A percentile compares a stretch with the other conserved stretches of the same genome.
Conservation (phyloP, 176 grass and related monocot genomes). For the Elaeis guineensis region DNA sequence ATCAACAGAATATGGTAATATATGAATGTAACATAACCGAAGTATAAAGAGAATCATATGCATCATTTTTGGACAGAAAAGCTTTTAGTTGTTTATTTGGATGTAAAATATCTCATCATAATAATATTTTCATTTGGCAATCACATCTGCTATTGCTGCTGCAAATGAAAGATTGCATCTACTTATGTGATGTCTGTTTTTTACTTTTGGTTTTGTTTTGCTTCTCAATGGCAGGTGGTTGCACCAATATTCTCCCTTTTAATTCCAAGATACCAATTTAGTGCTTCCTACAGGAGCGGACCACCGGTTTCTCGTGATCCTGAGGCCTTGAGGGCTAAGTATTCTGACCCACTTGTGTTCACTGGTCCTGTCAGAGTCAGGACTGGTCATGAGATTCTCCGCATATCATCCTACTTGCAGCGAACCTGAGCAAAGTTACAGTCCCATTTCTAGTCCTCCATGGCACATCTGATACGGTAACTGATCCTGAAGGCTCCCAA, state of each 20-base stretch:
- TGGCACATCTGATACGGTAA: conserved; percentile 57
- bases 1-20: no score
- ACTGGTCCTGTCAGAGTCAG: conserved; percentile 72
- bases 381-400: conserved; percentile 66
- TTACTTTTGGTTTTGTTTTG: neutral
- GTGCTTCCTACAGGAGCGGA: conserved; percentile 46
- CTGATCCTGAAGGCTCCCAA: conserved; percentile 38
- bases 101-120: no score
- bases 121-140: no score
- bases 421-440: conserved; percentile 45
- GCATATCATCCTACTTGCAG: conserved; percentile 60
- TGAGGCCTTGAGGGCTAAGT: conserved; percentile 57
- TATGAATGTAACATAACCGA: no score
- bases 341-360: conserved; percentile 72
- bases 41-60: no score
- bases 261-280: conserved; percentile 59
- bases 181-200: no score
- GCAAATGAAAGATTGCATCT: no score
- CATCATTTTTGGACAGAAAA: no score
- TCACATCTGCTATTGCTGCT: no score
- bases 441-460: conserved; percentile 72
- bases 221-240: conserved; percentile 46
- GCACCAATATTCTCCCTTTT: conserved; percentile 58
- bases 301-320: conserved; percentile 71
- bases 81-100: no score